Evolutionary conservation across 176 grass and related monocot genomes (phyloP).

Genomic region (Phyllostachys edulis): DNA sequence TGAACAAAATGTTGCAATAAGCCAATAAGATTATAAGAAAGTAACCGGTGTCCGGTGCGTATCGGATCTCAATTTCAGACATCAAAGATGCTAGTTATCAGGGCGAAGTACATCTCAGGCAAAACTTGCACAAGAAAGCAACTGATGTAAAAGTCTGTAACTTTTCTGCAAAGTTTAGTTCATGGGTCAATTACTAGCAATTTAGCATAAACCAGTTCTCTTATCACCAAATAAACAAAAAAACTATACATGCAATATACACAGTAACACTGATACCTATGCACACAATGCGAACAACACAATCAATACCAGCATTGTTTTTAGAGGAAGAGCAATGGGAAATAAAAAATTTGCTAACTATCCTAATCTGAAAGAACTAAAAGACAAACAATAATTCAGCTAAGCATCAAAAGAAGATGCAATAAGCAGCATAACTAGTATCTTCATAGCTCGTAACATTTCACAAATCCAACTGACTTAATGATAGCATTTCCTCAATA

Average conservation of each 20-base stretch:
- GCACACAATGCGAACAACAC: not conserved
- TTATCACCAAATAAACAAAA: not conserved
- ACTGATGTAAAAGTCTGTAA: not conserved
- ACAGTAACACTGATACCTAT: not conserved
- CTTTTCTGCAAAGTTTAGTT: slow-evolving; percentile 12
- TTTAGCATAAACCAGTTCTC: not conserved
- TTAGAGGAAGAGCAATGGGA: no score
- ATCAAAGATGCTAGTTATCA: not conserved
- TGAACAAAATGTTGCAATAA: not conserved
- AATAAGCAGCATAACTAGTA: not conserved
- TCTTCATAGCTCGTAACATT: slow-evolving; percentile 16
- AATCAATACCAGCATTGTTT: not conserved
- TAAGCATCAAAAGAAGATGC: not conserved
- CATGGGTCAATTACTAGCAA: not conserved
- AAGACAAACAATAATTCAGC: not conserved
- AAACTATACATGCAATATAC: not conserved
- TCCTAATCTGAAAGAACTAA: not conserved
- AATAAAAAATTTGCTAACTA: not conserved
- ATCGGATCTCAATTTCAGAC: slow-evolving; percentile 8
- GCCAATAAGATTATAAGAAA: not conserved
- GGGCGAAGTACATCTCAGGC: not conserved
- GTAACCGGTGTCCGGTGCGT: not conserved
- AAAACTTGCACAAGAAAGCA: slow-evolving; percentile 4
- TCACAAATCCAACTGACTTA: not conserved
- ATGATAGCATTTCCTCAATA: not conserved